These are phyloP conservation scores for Tillandsia fasciculata DNA, from an alignment of 176 grass and related monocot genomes.

Conservation along the genomic window DNA sequence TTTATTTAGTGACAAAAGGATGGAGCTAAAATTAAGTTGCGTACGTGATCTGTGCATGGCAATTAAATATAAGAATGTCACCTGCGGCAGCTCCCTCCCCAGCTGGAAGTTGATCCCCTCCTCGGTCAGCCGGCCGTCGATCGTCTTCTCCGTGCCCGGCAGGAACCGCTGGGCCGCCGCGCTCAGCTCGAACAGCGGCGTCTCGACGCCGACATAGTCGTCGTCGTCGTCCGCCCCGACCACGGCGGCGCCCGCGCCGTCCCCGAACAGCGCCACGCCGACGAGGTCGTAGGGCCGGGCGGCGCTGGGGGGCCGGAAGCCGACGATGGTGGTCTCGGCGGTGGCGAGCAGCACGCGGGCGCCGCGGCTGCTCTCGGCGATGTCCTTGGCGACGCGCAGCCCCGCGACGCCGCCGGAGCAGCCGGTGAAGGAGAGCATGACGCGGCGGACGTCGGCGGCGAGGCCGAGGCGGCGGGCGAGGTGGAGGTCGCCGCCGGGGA, in stretches of 20 bases:
- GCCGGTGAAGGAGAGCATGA: conserved; percentile 71
- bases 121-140: conserved; percentile 63
- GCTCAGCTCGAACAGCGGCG: conserved; percentile 57
- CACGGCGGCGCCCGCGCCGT: conserved; percentile 54
- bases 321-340: conserved; percentile 61
- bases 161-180: conserved; percentile 45
- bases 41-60: no score
- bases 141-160: conserved; percentile 54
- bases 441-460: conserved; percentile 51
- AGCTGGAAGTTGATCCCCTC: conserved; percentile 80
- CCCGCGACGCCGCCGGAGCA: conserved; percentile 72
- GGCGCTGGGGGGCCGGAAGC: conserved; percentile 61
- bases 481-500: conserved; percentile 68
- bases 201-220: conserved; percentile 19
- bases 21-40: no score
- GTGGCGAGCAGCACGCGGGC: conserved; percentile 63
- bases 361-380: conserved; percentile 47
- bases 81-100: conserved; percentile 56
- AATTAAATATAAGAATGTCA: conserved; percentile 10
- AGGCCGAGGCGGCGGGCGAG: conserved; percentile 56
- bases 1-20: no score
- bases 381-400: conserved; percentile 62
- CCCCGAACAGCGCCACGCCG: conserved; percentile 70
- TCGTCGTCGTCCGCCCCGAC: conserved; percentile 30
- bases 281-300: conserved; percentile 74